These are phyloP conservation scores for Phytophthora tubulina DNA, from an alignment of 352 stramenopile genomes.

Conservation along the genomic window DNA sequence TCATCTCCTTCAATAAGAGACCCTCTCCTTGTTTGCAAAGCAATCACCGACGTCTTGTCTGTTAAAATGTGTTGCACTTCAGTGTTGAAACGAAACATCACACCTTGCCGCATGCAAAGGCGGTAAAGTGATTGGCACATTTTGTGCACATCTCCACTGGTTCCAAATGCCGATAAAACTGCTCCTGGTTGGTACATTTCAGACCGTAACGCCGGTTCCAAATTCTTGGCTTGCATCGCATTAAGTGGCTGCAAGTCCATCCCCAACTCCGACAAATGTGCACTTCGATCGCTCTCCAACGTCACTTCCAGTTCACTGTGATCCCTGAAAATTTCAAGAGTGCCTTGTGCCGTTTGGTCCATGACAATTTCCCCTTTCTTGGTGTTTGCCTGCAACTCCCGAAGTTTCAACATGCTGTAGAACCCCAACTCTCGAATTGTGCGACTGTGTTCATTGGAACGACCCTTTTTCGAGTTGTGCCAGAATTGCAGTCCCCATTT, in stretches of 20 bases:
- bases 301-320: constrained; percentile 69
- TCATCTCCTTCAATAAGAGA: constrained; percentile 89
- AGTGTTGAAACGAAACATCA: constrained; percentile 92
- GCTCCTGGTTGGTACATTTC: constrained; percentile 74
- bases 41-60: constrained; percentile 80
- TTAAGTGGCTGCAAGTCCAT: constrained; percentile 83
- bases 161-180: constrained; percentile 83
- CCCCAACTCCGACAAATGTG: constrained; percentile 76
- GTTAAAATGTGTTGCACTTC: constrained; percentile 85
- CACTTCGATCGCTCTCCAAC: constrained; percentile 75
- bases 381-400: constrained; percentile 76
- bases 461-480: constrained; percentile 81
- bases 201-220: constrained; percentile 69
- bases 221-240: constrained; percentile 59
- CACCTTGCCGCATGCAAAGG: constrained; percentile 81
- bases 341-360: constrained; percentile 88
- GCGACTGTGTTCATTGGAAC: constrained; percentile 80
- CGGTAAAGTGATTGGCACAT: constrained; percentile 87
- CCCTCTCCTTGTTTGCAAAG: constrained; percentile 80
- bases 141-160: constrained; percentile 90
- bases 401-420: constrained; percentile 89
- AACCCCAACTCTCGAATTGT: constrained; percentile 88
- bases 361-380: constrained; percentile 89
- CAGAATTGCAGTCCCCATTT: constrained; percentile 90
- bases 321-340: constrained; percentile 81